phyloP scores from a whole-genome alignment of 805 yeast species.

The Yueomyces sp. region DNA sequence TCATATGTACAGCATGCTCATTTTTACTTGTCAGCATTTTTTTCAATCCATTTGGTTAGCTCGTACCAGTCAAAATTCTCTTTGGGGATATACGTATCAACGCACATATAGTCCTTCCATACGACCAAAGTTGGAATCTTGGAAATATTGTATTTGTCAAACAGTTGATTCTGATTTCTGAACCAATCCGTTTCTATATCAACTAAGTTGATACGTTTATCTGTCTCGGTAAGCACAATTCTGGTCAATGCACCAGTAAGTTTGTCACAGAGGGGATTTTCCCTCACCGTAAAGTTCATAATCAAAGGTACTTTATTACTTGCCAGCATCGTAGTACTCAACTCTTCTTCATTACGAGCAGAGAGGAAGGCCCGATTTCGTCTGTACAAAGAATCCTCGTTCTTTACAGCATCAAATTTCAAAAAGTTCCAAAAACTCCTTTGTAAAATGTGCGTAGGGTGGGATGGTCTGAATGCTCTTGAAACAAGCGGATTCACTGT shows the following conservation, averaged over 20 bases:
- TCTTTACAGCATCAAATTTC: not conserved
- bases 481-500: no score
- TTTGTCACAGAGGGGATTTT: constrained; percentile 47
- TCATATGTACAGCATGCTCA: no score
- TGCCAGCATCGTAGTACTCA: constrained; percentile 37
- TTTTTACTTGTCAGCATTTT: constrained; percentile 12
- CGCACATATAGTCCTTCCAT: constrained; percentile 50
- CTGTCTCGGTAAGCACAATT: constrained; percentile 35
- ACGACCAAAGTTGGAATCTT: constrained; percentile 57
- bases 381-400: not conserved
- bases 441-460: not conserved
- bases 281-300: constrained; percentile 57
- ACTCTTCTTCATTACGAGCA: constrained; percentile 43
- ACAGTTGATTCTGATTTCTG: constrained; percentile 40
- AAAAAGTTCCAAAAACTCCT: not conserved
- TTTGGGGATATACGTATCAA: constrained; percentile 26
- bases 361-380: constrained; percentile 27
- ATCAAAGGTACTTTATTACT: constrained; percentile 45
- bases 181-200: constrained; percentile 60
- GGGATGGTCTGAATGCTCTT: no score
- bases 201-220: constrained; percentile 44
- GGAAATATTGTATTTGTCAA: constrained; percentile 41
- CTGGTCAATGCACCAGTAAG: constrained; percentile 49
- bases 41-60: constrained; percentile 32
- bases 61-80: constrained; percentile 31